Base-by-base conservation (phyloP, 306 rosid species). In the Cucurbita moschata region DNA sequence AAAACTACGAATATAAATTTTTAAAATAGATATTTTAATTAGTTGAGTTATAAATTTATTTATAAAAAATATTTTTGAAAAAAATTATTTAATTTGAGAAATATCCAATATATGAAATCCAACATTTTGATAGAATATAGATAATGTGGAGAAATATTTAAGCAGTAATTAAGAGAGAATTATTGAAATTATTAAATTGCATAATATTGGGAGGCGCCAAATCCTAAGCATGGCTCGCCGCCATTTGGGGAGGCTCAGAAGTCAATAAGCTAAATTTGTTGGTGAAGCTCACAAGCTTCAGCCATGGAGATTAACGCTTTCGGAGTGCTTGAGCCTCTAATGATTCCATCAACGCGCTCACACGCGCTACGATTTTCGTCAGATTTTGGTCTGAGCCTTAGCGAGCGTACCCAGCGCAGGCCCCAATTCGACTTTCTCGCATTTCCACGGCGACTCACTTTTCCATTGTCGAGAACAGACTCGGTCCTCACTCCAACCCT, bases 221-320 rank as follows among this genome's bases (percentile, higher is more conserved):
- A 4, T 56, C 61, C 38, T 0, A 61, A 37, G 3, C 9, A 11
- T 37, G 65, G 38, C 63, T 26, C 63, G 43, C 66, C 66, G 35
- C 42, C 35, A 30, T 3, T 35, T 30, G 2, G 18, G 11, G 13
- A 37, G 30, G 70, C 70, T 38, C 71, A 42, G 71, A 66, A 66
- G 72, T 66, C 54, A 66, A 66, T 66, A 43, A 19, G 52, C 5
- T 40, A 5, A 40, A 12, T 8, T 63, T 40, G 12, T 21, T 68
- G 38, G 73, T 46, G 14, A 15, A 69, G 59, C 16, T 64, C 30
- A 64, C 30, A 8, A 7, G 40, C 30, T 52, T 70, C 74, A 50
- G 60, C 30, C 21, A 70, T 70, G 74, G 74, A 66, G 72, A 43
- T 66, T 44, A 16, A 42, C 51, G 71, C 71, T 64, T 64, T 64